A percentile compares a stretch with the other conserved stretches of the same genome.
Conservation (phyloP, 805 yeast genomes). For the fission yeast (Schizosaccharomyces pombe) region ASM294v3 CU329670.1:3239501-3240000, state of each 20-base stretch:
- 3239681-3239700: slow-evolving; percentile 54
- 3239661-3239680: slow-evolving; percentile 51
- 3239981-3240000: too few relatives aligned
- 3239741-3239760: neutral
- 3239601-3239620: slow-evolving; percentile 74
- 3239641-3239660: slow-evolving; percentile 31
- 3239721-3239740: neutral
- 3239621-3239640: slow-evolving; percentile 45
- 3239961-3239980: too few relatives aligned
- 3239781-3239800: too few relatives aligned
- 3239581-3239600: slow-evolving; percentile 79
- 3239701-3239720: slow-evolving; percentile 22
- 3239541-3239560: slow-evolving; percentile 79
- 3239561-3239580: slow-evolving; percentile 84
- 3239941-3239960: too few relatives aligned
- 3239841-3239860: neutral
- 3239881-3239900: too few relatives aligned
- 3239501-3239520: slow-evolving; percentile 80
- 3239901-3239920: too few relatives aligned
- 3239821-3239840: neutral
- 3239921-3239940: too few relatives aligned
- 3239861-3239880: neutral
- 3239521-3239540: slow-evolving; percentile 61
- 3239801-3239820: neutral
- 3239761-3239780: too few relatives aligned